Conservation (phyloP, 371 early-diverging fungal species). For the Mucor piriformis region DNA sequence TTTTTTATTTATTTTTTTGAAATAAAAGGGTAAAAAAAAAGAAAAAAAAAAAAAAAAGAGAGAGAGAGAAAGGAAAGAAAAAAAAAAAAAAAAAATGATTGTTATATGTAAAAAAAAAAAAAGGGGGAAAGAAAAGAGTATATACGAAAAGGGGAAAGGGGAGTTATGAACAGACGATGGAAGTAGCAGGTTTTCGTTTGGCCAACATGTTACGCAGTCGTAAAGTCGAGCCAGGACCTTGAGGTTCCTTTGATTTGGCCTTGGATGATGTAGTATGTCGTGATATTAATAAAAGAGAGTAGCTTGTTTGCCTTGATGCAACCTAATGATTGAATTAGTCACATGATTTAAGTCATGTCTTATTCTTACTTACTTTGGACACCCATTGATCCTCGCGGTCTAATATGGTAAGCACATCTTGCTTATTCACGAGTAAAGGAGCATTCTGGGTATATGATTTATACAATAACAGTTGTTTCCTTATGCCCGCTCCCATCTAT, state of each 20-base stretch:
- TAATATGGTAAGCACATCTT: slow-evolving; percentile 34
- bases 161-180: not conserved
- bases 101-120: not conserved
- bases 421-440: slow-evolving; percentile 29
- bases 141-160: too few species aligned
- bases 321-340: not conserved
- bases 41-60: not conserved
- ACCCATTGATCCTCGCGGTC: slow-evolving; percentile 14
- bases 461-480: slow-evolving; percentile 35
- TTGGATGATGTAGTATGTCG: slow-evolving; percentile 9
- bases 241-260: slow-evolving; percentile 20
- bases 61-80: too few species aligned
- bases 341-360: not conserved
- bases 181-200: slow-evolving; percentile 27
- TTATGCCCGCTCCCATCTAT: slow-evolving; percentile 37
- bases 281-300: not conserved
- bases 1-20: not conserved
- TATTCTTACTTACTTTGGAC: not conserved
- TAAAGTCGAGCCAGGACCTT: slow-evolving; percentile 46
- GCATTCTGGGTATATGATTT: slow-evolving; percentile 35
- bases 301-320: not conserved
- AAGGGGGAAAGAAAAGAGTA: not conserved
- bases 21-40: not conserved
- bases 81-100: too few species aligned
- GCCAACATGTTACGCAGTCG: slow-evolving; percentile 49